Evolutionary conservation across 768 basidiomycete species (phyloP), one percentile per base, ranked within the genome.

Genomic region (Macrolepiota fuliginosa): DNA sequence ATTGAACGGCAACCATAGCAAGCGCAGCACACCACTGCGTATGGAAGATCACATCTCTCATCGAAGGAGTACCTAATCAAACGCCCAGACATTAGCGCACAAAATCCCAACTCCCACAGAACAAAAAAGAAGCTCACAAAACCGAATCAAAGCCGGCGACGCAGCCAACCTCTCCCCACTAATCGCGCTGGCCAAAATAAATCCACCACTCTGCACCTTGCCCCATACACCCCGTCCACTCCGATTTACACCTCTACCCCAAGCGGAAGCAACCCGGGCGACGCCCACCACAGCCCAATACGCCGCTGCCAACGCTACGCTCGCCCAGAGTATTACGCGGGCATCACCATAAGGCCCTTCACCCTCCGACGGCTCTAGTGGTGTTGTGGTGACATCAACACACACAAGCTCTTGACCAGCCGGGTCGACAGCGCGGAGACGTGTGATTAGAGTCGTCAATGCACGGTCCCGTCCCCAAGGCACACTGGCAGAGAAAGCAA

Each of bases 1-100:
- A 99, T 71, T 92, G 83, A 22, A 98, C 94, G 36, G 96, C 93
- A 57, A 98, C 87, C 91, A 97, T 96, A 35, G 87, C 87, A 13
- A 99, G 78, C 35, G 89, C 83, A 42, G 92, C 84, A 71, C 90
- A 92, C 90, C 92, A 98, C 66, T 97, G 95, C 0, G 95, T 91
- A 68, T 96, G 94, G 72, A 94, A 91, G 54, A 98, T 83, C 54
- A 99, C 83, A 72, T 99, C 97, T 56, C 95, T 81, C 76, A 96
- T 76, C 5, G 94, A 93, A 1, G 97, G 96, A 0, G 97, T 96
- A 66, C 90, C 94, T 95, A 64, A 2, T 62, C 29, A 15, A 22
- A 51, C 47, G 19, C 42, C 19, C 42, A 19, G 42, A 19, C 42
- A 64, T 63, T 55, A 66, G 62, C 37, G 63, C 58, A 24, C 55